Conservation (phyloP, 768 basidiomycete genomes). For the Lactifluus volemus region DNA sequence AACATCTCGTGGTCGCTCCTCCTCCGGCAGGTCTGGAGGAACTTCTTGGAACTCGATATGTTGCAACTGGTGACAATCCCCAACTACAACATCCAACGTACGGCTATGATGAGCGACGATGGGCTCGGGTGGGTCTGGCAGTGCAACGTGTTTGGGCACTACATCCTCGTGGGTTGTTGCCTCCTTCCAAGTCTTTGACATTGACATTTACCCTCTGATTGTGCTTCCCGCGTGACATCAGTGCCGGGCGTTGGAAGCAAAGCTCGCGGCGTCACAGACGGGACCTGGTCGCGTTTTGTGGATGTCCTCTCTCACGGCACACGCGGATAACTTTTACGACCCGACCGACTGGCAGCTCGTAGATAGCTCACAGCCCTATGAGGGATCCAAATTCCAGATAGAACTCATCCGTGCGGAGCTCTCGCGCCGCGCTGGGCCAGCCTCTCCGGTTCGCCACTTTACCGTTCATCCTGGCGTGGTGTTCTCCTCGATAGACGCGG, state of each 20-base stretch:
- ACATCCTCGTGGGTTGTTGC: slow-evolving; percentile 49
- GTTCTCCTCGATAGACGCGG: slow-evolving; percentile 49
- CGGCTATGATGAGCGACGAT: slow-evolving; percentile 54
- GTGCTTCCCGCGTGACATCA: slow-evolving; percentile 26
- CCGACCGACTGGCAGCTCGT: slow-evolving; percentile 65
- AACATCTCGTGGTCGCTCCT: slow-evolving; percentile 42
- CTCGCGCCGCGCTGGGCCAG: slow-evolving; percentile 33
- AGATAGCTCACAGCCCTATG: slow-evolving; percentile 54
- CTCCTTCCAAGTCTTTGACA: background rate
- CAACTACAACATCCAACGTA: slow-evolving; percentile 45
- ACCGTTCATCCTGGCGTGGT: slow-evolving; percentile 63
- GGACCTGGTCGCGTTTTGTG: slow-evolving; percentile 59
- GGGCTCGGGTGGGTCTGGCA: slow-evolving; percentile 80
- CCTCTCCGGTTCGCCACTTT: slow-evolving; percentile 42
- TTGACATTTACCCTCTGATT: background rate
- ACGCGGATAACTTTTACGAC: slow-evolving; percentile 41
- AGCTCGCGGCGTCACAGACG: slow-evolving; percentile 38
- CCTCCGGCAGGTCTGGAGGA: slow-evolving; percentile 38
- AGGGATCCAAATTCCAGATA: slow-evolving; percentile 67
- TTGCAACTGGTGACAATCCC: slow-evolving; percentile 46
- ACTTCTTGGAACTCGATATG: slow-evolving; percentile 24
- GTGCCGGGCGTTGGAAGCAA: slow-evolving; percentile 53
- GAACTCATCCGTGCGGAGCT: slow-evolving; percentile 55
- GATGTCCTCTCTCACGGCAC: slow-evolving; percentile 67
- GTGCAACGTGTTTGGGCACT: slow-evolving; percentile 78